Base-by-base conservation (phyloP, 2,329 filamentous ascomycete genomes). In the Xylariaceae sp. region DNA sequence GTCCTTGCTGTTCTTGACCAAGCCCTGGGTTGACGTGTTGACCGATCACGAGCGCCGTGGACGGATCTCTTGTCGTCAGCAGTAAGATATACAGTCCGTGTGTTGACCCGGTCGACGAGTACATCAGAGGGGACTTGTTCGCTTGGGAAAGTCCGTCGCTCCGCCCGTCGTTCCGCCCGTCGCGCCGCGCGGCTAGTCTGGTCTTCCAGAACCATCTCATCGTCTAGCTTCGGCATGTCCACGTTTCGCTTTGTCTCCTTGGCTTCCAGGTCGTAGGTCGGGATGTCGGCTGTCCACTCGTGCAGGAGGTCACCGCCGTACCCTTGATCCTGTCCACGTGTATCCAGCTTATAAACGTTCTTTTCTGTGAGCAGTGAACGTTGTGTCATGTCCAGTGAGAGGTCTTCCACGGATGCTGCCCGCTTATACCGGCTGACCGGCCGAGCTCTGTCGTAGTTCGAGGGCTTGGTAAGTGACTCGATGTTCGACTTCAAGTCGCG, bases 211-310 rank as follows among this genome's bases (percentile, higher is more conserved):
- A 50, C 38, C 21, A 38, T 13, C 7, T 54, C 39, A 29, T 39
- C 44, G n/a, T 54, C 40, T 26, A 37, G 41, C 34, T 44, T 51
- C 23, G 43, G 28, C 12, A 38, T 35, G 19, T 45, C 45, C 28
- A 41, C 35, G 13, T 42, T 46, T 26, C 48, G 43, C 12, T 47
- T 44, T 37, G 50, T 53, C 13, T 54, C 48, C 33, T 50, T 54
- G 14, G 50, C 29, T 39, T 58, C 53, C 9, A 50, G 50, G 31
- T 54, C 51, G 12, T 55, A 42, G 13, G 59, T 51, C n/a, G 53
- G 56, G n/a, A 60, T 49, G 36, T 51, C 57, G 29, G 43, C 54
- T 23, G 57, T 54, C 47, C 51, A 57, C n/a, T 57, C 51, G 2
- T 47, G 17, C 9, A 48, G 34, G 15, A 46, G 13, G 14, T 35